Evolutionary conservation across 305 asterid genomes (phyloP), one percentile per base, ranked within the genome.

Genomic region (Lippia alba): DNA sequence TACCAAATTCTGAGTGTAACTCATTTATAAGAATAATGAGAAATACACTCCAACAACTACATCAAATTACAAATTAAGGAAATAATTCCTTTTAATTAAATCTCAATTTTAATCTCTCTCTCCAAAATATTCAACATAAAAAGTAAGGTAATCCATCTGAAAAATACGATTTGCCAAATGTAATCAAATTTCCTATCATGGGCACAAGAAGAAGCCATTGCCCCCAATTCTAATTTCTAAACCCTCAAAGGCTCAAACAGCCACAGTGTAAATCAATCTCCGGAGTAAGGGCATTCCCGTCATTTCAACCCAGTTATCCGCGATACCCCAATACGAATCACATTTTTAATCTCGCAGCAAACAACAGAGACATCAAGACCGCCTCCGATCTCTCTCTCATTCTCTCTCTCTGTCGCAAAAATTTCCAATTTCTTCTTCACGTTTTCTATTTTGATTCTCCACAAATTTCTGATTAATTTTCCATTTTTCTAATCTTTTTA

Each of bases 321-420:
- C 73, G 72, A 76, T 78, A 44, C 83, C 85, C 84, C 80, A 79
- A 75, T 57, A 39, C 82, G 82, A 78, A 55, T 79, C 86, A 68
- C 89, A 80, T 74, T 83, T 87, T 69, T 60, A 48, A 64, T 79
- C 81, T 79, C 81, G 60, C 77, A 73, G 76, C 80, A 53, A 75
- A 71, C 73, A 74, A 33, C 71, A 73, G 69, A 71, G 61, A 72
- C 74, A 75, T 66, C 78, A 50, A 63, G 19, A 74, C 78, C 80
- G 86, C 90, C 82, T 74, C 88, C 89, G 81, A 71, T 82, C 84
- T 75, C 83, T 76, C 83, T 66, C 67, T 46, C 72, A 15, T 14
- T 4, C 49, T 44, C 49, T 10, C 49, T 44, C 49, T 44, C 49
- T 61, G 79, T 74, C 76, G n/a, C 65, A 59, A 66, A 60, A 34